Conservation (phyloP, 306 rosid species). For the Hylodesmum podocarpum region DNA sequence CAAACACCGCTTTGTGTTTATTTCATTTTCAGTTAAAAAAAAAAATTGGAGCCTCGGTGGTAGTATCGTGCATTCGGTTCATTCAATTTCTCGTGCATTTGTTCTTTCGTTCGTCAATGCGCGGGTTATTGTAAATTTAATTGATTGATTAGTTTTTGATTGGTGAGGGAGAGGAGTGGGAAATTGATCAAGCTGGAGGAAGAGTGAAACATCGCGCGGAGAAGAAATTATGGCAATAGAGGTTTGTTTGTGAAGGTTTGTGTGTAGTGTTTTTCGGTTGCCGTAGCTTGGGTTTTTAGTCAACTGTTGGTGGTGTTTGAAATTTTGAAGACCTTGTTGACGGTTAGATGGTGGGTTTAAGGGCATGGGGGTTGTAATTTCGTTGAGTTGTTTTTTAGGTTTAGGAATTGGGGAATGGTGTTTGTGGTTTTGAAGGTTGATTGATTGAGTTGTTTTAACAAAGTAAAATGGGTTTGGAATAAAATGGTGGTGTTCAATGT, state of each 20-base stretch:
- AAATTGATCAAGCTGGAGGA: conserved; percentile 4
- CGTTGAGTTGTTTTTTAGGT: neutral
- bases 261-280: neutral
- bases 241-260: neutral
- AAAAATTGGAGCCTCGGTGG: neutral
- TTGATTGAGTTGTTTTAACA: neutral
- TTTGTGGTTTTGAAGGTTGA: neutral
- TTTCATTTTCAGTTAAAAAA: neutral
- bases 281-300: neutral
- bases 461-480: neutral
- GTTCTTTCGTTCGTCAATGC: neutral
- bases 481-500: neutral
- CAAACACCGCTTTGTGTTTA: neutral
- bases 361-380: conserved; percentile 1
- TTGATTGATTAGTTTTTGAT: neutral
- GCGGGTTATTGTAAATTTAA: neutral
- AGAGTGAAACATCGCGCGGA: neutral
- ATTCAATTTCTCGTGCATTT: neutral
- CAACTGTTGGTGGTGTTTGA: conserved; percentile 18
- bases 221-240: neutral
- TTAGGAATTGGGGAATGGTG: neutral
- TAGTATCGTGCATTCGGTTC: conserved; percentile 5
- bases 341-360: neutral
- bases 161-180: neutral
- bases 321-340: neutral